Conservation (phyloP, 2,329 filamentous ascomycete species). For the Trichoderma simmonsii region DNA sequence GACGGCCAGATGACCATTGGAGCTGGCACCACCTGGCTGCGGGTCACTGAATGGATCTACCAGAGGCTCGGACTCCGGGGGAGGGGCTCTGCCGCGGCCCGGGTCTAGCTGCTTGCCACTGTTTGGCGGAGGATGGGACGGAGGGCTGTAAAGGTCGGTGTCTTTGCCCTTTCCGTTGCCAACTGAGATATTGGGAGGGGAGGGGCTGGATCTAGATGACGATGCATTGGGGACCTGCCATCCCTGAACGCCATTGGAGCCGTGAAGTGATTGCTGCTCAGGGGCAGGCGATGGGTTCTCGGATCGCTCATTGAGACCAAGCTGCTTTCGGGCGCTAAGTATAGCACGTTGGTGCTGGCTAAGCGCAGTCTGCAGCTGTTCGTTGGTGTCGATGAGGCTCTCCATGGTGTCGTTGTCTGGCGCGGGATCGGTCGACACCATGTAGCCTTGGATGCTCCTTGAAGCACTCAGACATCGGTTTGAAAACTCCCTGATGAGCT, state of each 20-base stretch:
- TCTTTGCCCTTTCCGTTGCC: constrained; percentile 35
- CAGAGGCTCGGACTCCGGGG: constrained; percentile 1
- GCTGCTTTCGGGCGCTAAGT: constrained; percentile 57
- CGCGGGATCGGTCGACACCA: constrained; percentile 70
- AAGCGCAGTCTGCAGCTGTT: constrained; percentile 78
- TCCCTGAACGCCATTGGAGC: constrained; percentile 23
- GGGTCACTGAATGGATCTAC: constrained; percentile 35
- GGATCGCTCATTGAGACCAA: constrained; percentile 38
- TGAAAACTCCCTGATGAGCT: constrained; percentile 89
- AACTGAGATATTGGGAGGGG: neutral
- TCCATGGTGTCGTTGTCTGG: constrained; percentile 95
- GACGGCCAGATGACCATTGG: constrained; percentile 20
- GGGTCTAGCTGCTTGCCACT: constrained; percentile 22
- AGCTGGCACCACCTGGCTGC: constrained; percentile 22
- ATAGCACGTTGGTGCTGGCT: constrained; percentile 82
- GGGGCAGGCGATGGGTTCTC: constrained; percentile 29
- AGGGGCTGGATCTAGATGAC: neutral
- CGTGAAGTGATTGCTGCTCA: constrained; percentile 23
- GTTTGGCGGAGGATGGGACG: constrained; percentile 26
- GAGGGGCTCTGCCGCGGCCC: constrained; percentile 25
- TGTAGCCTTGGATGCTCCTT: constrained; percentile 80
- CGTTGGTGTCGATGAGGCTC: constrained; percentile 89
- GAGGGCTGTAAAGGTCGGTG: constrained; percentile 28
- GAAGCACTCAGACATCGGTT: constrained; percentile 81
- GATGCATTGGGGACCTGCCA: constrained; percentile 12